Conservation (phyloP, 805 yeast species). For the Myxozyma sirexii region DNA sequence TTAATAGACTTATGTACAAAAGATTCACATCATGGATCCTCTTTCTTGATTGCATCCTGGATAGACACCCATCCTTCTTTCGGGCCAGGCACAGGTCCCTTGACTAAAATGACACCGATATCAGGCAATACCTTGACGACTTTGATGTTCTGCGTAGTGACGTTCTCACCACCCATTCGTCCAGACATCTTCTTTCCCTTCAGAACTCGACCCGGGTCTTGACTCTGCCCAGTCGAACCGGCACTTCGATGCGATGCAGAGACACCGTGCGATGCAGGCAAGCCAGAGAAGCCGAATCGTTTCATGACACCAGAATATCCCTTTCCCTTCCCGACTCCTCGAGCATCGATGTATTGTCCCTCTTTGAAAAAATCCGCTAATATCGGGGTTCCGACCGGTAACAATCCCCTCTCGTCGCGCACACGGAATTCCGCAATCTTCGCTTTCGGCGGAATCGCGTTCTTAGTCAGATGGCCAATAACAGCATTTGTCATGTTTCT, state of each 20-base stretch:
- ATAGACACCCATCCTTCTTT: conserved; percentile 72
- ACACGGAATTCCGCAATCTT: conserved; percentile 79
- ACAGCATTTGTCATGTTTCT: conserved; percentile 64
- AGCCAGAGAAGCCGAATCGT: conserved; percentile 86
- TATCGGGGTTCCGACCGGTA: conserved; percentile 76
- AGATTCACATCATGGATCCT: not conserved
- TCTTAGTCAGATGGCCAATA: conserved; percentile 77
- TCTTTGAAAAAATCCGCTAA: conserved; percentile 79
- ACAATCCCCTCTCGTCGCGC: conserved; percentile 61
- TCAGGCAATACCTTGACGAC: conserved; percentile 80
- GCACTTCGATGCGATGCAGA: conserved; percentile 91
- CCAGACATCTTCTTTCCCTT: conserved; percentile 99
- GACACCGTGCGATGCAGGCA: conserved; percentile 93
- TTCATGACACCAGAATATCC: conserved; percentile 99
- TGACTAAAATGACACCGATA: conserved; percentile 76
- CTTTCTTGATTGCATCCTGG: conserved; percentile 66
- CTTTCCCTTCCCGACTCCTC: conserved; percentile 84
- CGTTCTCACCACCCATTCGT: conserved; percentile 79
- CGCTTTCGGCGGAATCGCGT: conserved; percentile 81
- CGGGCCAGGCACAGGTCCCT: conserved; percentile 92
- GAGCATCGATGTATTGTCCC: conserved; percentile 84
- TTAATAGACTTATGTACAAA: not conserved
- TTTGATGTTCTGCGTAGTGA: conserved; percentile 74
- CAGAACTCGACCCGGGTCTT: conserved; percentile 91
- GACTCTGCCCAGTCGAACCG: conserved; percentile 96